These are phyloP conservation scores for Eutrema heterophyllum DNA, from an alignment of 345 rosid genomes.

Conservation along the genomic window DNA sequence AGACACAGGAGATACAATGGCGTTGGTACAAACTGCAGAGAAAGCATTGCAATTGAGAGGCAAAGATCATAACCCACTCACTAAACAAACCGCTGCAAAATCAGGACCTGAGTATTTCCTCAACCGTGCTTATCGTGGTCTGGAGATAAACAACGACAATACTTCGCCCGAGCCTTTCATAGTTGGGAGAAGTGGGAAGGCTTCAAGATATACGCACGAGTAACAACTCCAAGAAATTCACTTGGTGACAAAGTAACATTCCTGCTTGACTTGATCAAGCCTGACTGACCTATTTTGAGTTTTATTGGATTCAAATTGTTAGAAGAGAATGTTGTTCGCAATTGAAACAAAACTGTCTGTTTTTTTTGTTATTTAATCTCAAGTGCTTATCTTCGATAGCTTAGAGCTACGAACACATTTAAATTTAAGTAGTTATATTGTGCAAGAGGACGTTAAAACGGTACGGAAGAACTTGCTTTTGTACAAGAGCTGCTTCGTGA, in stretches of 20 bases:
- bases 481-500: neutral
- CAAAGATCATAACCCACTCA: slow-evolving; percentile 29
- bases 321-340: neutral
- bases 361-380: neutral
- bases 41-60: slow-evolving; percentile 66
- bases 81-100: slow-evolving; percentile 55
- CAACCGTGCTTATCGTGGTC: slow-evolving; percentile 69
- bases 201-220: slow-evolving; percentile 55
- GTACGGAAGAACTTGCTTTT: neutral
- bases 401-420: neutral
- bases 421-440: neutral
- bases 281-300: slow-evolving; percentile 2
- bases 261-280: neutral
- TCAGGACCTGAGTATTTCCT: slow-evolving; percentile 80
- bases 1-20: slow-evolving; percentile 45
- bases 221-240: slow-evolving; percentile 9
- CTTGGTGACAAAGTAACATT: neutral
- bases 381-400: neutral
- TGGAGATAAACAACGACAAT: slow-evolving; percentile 45
- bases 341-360: neutral
- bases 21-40: slow-evolving; percentile 56
- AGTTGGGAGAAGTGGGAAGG: slow-evolving; percentile 81
- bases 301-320: neutral
- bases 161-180: slow-evolving; percentile 49
- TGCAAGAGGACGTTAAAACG: neutral